These are phyloP conservation scores for Chloranthus sessilifolius DNA, from an alignment of 164 flowering plant species.

Conservation along the genomic window DNA sequence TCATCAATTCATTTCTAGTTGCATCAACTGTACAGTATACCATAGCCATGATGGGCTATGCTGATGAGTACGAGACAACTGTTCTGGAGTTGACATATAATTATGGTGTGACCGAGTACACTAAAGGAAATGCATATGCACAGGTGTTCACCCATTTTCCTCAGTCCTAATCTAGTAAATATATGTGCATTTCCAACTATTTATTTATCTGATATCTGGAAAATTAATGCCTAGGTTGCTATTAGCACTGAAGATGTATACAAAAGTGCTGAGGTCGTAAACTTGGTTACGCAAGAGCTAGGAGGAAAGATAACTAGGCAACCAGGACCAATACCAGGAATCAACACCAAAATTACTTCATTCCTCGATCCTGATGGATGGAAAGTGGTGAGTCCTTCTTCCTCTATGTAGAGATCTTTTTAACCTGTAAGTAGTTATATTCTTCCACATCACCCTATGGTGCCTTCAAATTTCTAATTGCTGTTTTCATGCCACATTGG, in stretches of 20 bases:
- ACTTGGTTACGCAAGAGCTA: slow-evolving; percentile 72
- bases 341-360: slow-evolving; percentile 82
- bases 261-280: slow-evolving; percentile 81
- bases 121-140: slow-evolving; percentile 98
- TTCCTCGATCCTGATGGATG: slow-evolving; percentile 99
- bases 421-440: background rate
- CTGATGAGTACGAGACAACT: slow-evolving; percentile 70
- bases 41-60: slow-evolving; percentile 91
- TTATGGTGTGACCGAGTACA: slow-evolving; percentile 92
- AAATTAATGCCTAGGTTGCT: slow-evolving; percentile 50
- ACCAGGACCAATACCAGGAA: slow-evolving; percentile 91
- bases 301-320: slow-evolving; percentile 95
- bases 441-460: background rate
- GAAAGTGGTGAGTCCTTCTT: slow-evolving; percentile 69
- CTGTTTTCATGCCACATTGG: background rate
- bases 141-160: slow-evolving; percentile 47
- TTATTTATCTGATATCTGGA: slow-evolving; percentile 5
- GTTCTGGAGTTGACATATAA: slow-evolving; percentile 90
- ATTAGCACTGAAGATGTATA: slow-evolving; percentile 90
- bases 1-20: slow-evolving; percentile 1
- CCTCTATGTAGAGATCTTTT: background rate
- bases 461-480: background rate
- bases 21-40: slow-evolving; percentile 48
- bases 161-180: background rate
- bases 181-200: background rate